A percentile compares a stretch with the other conserved stretches of the same genome.
phyloP scores from a whole-genome alignment of 106 monocot genomes.

The Vanilla planifolia region DNA sequence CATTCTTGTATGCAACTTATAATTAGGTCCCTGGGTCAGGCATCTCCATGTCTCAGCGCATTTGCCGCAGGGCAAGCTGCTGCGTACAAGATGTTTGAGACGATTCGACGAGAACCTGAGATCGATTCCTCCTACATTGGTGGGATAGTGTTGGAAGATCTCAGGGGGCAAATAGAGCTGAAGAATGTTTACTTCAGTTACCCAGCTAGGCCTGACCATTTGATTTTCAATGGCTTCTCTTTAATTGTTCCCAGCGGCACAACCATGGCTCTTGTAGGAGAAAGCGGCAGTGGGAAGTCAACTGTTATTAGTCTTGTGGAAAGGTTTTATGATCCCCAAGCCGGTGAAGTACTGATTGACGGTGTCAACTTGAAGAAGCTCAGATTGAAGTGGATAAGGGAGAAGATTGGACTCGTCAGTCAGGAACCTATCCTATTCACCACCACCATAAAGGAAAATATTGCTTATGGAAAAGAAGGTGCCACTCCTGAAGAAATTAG shows the following conservation, averaged over 20 bases:
- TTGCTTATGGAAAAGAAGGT: conserved; percentile 57
- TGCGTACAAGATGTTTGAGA: conserved; percentile 73
- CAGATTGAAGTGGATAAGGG: conserved; percentile 47
- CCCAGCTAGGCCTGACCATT: conserved; percentile 57
- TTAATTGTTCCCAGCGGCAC: conserved; percentile 46
- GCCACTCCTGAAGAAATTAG: conserved; percentile 52
- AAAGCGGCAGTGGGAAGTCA: conserved; percentile 85
- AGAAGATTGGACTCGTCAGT: conserved; percentile 78
- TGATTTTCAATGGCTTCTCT: conserved; percentile 63
- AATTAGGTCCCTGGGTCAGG: conserved; percentile 67
- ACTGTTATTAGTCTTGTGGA: conserved; percentile 66
- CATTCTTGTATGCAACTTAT: too few relatives aligned
- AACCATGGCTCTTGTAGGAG: conserved; percentile 72
- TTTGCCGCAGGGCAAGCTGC: conserved; percentile 56
- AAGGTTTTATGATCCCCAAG: conserved; percentile 75
- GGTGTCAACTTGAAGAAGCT: conserved; percentile 56
- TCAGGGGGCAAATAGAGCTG: conserved; percentile 66
- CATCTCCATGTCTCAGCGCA: conserved; percentile 40
- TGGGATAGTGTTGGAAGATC: conserved; percentile 36
- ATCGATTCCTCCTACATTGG: conserved; percentile 41
- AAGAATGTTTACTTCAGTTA: conserved; percentile 73
- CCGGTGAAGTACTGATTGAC: conserved; percentile 70
- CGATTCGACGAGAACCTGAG: conserved; percentile 53
- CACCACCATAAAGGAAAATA: conserved; percentile 66
- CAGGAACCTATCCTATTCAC: conserved; percentile 74